phyloP scores from a whole-genome alignment of 2,329 filamentous ascomycete species.

The Phialocephala sp. region DNA sequence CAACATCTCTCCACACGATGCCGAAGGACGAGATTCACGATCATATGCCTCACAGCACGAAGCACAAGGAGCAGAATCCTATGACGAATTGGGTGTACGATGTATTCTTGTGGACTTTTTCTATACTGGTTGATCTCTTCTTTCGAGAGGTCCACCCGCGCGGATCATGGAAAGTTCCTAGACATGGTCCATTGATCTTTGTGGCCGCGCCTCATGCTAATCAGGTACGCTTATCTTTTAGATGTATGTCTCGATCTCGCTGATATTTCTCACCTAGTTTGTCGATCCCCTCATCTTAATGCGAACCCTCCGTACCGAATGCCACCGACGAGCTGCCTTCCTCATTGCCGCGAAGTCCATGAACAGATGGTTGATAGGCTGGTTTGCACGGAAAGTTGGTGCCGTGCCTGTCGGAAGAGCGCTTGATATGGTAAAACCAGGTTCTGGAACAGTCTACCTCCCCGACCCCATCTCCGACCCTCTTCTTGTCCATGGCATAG shows the following conservation, averaged over 20 bases:
- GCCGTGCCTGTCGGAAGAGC: slow-evolving; percentile 93
- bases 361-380: slow-evolving; percentile 85
- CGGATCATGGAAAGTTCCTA: slow-evolving; percentile 92
- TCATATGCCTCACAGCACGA: slow-evolving; percentile 30
- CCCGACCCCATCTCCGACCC: slow-evolving; percentile 87
- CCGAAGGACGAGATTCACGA: slow-evolving; percentile 34
- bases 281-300: slow-evolving; percentile 95
- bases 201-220: slow-evolving; percentile 98
- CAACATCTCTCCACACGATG: slow-evolving; percentile 25
- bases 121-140: slow-evolving; percentile 91
- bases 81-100: slow-evolving; percentile 81
- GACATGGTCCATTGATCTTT: slow-evolving; percentile 87
- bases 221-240: slow-evolving; percentile 65
- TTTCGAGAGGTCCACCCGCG: slow-evolving; percentile 97
- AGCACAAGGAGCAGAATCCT: slow-evolving; percentile 63
- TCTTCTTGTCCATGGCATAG: slow-evolving; percentile 71
- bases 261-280: slow-evolving; percentile 63
- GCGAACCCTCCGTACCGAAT: slow-evolving; percentile 83
- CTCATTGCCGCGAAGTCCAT: slow-evolving; percentile 97
- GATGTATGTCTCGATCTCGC: neutral
- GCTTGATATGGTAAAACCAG: slow-evolving; percentile 84
- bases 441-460: slow-evolving; percentile 81
- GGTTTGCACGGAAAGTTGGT: slow-evolving; percentile 82
- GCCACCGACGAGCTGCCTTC: slow-evolving; percentile 86
- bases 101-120: slow-evolving; percentile 77